Evolutionary conservation across 495 filamentous ascomycete species (phyloP).

Genomic region (Penicillium pancosmium): DNA sequence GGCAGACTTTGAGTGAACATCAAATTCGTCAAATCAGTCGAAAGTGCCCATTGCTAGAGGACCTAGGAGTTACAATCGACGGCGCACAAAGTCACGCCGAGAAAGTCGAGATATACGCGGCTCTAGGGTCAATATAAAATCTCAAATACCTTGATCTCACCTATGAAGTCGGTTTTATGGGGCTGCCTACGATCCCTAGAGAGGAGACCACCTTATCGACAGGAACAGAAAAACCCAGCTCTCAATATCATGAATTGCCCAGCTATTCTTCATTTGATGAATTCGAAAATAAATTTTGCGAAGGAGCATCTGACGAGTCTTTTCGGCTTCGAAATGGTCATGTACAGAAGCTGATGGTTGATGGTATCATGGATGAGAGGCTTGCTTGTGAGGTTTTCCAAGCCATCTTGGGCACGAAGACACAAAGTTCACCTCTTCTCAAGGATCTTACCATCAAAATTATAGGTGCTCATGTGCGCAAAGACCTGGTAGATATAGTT

Average conservation of each 20-base stretch:
- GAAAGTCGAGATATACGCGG: neutral
- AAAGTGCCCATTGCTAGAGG: neutral
- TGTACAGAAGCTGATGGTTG: neutral
- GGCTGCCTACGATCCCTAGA: neutral
- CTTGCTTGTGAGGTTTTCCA: neutral
- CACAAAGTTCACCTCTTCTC: neutral
- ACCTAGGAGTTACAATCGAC: neutral
- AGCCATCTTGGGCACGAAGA: neutral
- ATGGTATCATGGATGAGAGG: neutral
- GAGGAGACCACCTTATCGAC: neutral
- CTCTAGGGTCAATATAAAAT: neutral
- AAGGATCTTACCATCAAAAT: neutral
- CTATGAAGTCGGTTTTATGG: neutral
- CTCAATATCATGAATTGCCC: neutral
- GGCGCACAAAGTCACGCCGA: neutral
- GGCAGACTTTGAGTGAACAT: neutral
- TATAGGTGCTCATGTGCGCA: neutral
- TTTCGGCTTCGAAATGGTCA: neutral
- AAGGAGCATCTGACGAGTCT: neutral
- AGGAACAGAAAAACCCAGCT: too few relatives aligned
- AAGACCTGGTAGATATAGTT: neutral
- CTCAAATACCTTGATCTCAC: neutral
- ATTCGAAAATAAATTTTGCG: neutral
- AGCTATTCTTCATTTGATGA: neutral
- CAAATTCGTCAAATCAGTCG: neutral